A percentile compares a stretch with the other conserved stretches of the same genome.
phyloP scores from a whole-genome alignment of 345 rosid genomes.

The Anacardium occidentale region DNA sequence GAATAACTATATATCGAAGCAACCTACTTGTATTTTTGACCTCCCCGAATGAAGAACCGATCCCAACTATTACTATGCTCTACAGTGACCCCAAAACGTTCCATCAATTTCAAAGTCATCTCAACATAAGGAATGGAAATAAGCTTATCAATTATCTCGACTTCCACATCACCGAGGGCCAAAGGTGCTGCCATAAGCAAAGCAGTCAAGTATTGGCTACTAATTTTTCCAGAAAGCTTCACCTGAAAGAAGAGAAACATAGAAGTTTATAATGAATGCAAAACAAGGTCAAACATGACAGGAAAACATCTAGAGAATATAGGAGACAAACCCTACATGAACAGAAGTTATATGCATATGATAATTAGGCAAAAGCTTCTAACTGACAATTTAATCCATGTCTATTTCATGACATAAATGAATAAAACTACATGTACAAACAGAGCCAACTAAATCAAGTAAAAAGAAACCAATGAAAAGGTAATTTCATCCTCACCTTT shows the following conservation, averaged over 20 bases:
- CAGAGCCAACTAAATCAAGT: background rate
- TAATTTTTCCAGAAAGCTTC: conserved; percentile 88
- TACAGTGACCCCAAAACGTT: conserved; percentile 73
- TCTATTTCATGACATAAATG: background rate
- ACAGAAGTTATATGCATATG: background rate
- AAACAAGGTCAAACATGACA: conserved; percentile 1
- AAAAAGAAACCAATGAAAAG: background rate
- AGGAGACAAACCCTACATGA: background rate
- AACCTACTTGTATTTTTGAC: conserved; percentile 85
- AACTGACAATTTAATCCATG: background rate
- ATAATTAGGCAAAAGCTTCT: background rate
- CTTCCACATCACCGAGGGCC: conserved; percentile 88
- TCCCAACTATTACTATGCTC: conserved; percentile 87
- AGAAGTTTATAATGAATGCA: conserved; percentile 15
- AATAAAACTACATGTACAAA: too few species aligned
- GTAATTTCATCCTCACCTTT: conserved; percentile 49
- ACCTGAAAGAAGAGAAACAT: conserved; percentile 53
- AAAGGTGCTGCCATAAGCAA: conserved; percentile 96
- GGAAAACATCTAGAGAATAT: background rate
- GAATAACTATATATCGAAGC: conserved; percentile 2
- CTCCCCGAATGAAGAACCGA: conserved; percentile 70
- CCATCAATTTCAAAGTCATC: conserved; percentile 96
- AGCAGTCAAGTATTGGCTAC: conserved; percentile 97
- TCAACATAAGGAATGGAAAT: conserved; percentile 95
- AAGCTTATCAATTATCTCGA: conserved; percentile 80